Base-by-base conservation (phyloP, 371 early-diverging fungal species). In the Mortierella sp. region DNA sequence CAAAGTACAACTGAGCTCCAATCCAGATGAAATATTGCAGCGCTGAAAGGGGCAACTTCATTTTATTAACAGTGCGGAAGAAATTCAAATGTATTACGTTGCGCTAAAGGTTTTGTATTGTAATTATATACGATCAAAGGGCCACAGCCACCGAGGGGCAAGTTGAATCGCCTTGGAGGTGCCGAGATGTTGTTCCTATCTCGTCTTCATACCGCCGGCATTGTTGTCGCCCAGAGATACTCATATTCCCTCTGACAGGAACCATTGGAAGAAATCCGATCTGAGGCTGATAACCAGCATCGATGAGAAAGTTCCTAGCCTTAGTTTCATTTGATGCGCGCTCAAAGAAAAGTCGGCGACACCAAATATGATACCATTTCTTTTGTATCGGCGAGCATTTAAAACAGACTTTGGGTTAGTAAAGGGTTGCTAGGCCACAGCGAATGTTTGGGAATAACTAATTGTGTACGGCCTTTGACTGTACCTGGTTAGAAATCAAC, bases 231-330 rank as follows among this genome's bases (percentile, higher is more conserved):
- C 55, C 55, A 11, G 55, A 9, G 28, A 55, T 55, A 26, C 10
- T 8, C 3, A 28, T 55, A 16, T 26, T 55, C 9, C 55, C 55
- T 26, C 55, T 55, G 14, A 55, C 22, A 55, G 55, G 55, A 10
- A 55, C 55, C 14, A 55, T 5, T 28, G 55, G 55, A 55, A 55
- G 24, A 26, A 55, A 55, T 10, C 55, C 55, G 24, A 55, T 55
- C 28, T 55, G 55, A 26, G 55, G 55, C 22, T 55, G 55, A 26
- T 55, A 55, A 24, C 55, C 55, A 1, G 28, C 55, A 26, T 28
- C 55, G 8, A 12, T 28, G 14, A 55, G 26, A 10, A 26, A 28
- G 24, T 55, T 55, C 28, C 26, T 55, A 9, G 55, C 3, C 55
- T 26, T 55, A 1, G 55, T 12, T 8, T 55, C 55, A 1, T 10